Evolutionary conservation across 148 eudicot species (phyloP).

Genomic region (Chenopodium formosanum): DNA sequence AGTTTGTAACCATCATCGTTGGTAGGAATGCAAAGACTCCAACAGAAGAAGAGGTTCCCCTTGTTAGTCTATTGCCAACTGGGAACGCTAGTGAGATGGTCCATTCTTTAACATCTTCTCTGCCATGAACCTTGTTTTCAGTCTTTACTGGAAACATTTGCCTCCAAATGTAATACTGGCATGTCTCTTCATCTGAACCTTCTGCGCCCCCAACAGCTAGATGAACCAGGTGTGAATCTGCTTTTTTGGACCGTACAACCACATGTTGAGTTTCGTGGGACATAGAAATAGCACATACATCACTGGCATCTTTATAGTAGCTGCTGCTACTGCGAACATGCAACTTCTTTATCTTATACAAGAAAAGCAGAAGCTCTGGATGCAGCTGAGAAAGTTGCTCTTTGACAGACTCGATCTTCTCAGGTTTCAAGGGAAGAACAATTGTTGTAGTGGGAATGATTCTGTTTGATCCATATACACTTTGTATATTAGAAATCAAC

Average conservation of each 20-base stretch:
- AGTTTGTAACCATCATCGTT: constrained; percentile 39
- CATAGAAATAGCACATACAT: constrained; percentile 29
- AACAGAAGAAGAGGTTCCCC: constrained; percentile 27
- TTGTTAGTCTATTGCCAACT: constrained; percentile 31
- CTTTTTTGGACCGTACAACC: constrained; percentile 15
- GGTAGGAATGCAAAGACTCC: constrained; percentile 45
- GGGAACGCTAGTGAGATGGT: constrained; percentile 42
- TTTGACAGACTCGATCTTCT: constrained; percentile 35
- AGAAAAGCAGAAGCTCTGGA: constrained; percentile 40
- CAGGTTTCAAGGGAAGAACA: constrained; percentile 41
- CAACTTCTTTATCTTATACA: constrained; percentile 34
- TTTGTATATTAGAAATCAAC: constrained; percentile 24
- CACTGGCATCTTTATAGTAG: constrained; percentile 1
- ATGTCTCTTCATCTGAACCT: constrained; percentile 15
- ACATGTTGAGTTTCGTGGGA: constrained; percentile 30
- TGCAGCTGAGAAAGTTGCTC: constrained; percentile 35
- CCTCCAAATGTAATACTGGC: constrained; percentile 39
- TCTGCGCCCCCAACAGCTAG: constrained; percentile 19
- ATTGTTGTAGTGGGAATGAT: constrained; percentile 32
- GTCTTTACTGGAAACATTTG: constrained; percentile 37
- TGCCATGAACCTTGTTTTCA: constrained; percentile 24
- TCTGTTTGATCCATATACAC: constrained; percentile 28
- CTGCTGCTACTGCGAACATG: constrained; percentile 22
- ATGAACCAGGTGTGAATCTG: constrained; percentile 29
- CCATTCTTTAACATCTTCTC: constrained; percentile 38